Conservation (phyloP, 345 rosid genomes). For the Lepidium didymum region DNA sequence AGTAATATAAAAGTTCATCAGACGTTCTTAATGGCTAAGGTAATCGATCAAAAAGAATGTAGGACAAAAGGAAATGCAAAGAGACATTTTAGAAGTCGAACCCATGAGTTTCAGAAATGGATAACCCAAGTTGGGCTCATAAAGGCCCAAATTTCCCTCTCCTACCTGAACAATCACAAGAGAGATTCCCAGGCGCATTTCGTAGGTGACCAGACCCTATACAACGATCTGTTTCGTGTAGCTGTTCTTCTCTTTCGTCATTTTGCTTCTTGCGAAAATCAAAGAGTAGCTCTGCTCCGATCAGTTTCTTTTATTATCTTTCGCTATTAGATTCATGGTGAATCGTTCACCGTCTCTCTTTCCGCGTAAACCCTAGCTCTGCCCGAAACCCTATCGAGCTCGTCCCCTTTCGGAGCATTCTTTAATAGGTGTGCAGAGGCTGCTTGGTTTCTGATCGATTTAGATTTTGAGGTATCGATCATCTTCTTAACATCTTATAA, state of each 20-base stretch:
- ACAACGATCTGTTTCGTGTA: slow-evolving; percentile 19
- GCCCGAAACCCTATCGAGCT: slow-evolving; percentile 5
- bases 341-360: slow-evolving; percentile 2
- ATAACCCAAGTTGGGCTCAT: slow-evolving; percentile 1
- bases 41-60: background rate
- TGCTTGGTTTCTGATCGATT: slow-evolving; percentile 17
- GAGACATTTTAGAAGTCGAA: background rate
- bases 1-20: background rate
- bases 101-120: background rate
- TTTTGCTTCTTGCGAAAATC: slow-evolving; percentile 10
- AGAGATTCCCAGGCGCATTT: background rate
- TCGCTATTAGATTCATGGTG: slow-evolving; percentile 8
- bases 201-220: background rate
- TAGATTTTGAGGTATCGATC: slow-evolving; percentile 11
- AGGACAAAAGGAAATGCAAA: no score
- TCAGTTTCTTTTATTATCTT: slow-evolving; percentile 10
- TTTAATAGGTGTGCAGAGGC: slow-evolving; percentile 7
- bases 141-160: slow-evolving; percentile 2
- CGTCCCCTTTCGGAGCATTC: slow-evolving; percentile 13
- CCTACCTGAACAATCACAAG: background rate
- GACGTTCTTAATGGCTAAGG: slow-evolving; percentile 16
- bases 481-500: background rate
- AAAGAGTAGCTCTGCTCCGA: slow-evolving; percentile 19
- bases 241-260: background rate
- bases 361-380: background rate